Evolutionary conservation across 768 basidiomycete species (phyloP), one percentile per base, ranked within the genome.

Genomic region (Lentinula raphanica): DNA sequence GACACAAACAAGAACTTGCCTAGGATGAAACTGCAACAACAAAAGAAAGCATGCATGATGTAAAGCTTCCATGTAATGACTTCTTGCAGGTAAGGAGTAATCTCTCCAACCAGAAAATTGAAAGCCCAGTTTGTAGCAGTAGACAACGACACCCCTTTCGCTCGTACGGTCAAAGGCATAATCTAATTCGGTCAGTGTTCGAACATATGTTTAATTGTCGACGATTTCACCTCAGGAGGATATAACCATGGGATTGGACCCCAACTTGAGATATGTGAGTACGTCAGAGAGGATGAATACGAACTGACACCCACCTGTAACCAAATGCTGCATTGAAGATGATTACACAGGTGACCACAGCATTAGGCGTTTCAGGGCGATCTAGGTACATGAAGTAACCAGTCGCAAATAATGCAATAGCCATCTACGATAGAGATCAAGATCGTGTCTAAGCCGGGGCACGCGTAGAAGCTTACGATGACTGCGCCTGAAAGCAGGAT

Each of bases 371-470:
- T 62, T 82, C 80, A 1, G 90, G 80, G 28, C 91, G 82, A 67
- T 97, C 93, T 28, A 97, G 80, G 66, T 90, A 91, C 83, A 97
- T 90, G 85, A 90, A 97, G 83, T 86, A 94, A n/a, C 94, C 95
- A 3, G 90, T 92, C n/a, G 89, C 77, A 12, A 83, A 81, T 11
- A 98, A 76, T 0, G 94, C 79, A 38, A 86, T 69, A 17, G 87
- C 88, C 94, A 96, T 97, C 86, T 93, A 59, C 13, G 25, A 50
- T 49, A 36, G 32, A 46, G 11, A 39, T 4, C 25, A 19, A 13
- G 38, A 8, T 6, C 4, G 8, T 6, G 12, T n/a, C 5, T 7
- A 23, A 51, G 31, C 17, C 12, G 7, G 3, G n/a, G 13, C n/a
- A 11, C 12, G 19, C 9, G 36, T 6, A 42, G 23, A 31, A n/a